Percentiles rank a stretch among this genome's conserved stretches.
Conservation (phyloP, 1,284 basidiomycete genomes). For the Ustilago tritici region DNA sequence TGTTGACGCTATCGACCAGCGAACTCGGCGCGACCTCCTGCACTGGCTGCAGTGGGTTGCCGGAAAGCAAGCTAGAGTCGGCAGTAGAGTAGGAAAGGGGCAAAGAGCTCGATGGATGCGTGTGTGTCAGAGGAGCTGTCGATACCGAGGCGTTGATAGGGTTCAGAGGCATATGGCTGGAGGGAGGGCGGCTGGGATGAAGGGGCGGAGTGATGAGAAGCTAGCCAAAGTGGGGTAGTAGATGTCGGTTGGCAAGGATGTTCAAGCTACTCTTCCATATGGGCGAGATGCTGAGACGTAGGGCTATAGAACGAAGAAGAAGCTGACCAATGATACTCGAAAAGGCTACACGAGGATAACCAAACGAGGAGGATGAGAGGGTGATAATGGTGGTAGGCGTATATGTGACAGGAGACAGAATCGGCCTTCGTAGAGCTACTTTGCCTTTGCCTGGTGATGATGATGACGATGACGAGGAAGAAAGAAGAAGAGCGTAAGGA, state of each 20-base stretch:
- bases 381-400: no score
- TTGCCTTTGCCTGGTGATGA: background rate
- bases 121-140: slow-evolving; percentile 24
- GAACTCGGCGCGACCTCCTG: slow-evolving; percentile 43
- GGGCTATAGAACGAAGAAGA: no score
- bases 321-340: no score
- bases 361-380: no score
- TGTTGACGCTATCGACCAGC: slow-evolving; percentile 18
- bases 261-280: background rate
- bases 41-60: slow-evolving; percentile 35
- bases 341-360: no score
- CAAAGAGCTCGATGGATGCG: slow-evolving; percentile 16
- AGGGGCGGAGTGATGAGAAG: background rate
- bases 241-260: background rate
- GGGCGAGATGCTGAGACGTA: background rate
- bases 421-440: background rate
- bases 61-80: slow-evolving; percentile 11
- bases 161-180: slow-evolving; percentile 34
- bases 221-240: background rate
- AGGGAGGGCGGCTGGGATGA: background rate
- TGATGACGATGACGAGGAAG: background rate
- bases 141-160: slow-evolving; percentile 9
- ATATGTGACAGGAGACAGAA: background rate
- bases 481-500: background rate
- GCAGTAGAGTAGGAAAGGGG: slow-evolving; percentile 5